A percentile compares a stretch with the other conserved stretches of the same genome.
phyloP scores from a whole-genome alignment of 345 rosid species.

The Hibiscus trionum region DNA sequence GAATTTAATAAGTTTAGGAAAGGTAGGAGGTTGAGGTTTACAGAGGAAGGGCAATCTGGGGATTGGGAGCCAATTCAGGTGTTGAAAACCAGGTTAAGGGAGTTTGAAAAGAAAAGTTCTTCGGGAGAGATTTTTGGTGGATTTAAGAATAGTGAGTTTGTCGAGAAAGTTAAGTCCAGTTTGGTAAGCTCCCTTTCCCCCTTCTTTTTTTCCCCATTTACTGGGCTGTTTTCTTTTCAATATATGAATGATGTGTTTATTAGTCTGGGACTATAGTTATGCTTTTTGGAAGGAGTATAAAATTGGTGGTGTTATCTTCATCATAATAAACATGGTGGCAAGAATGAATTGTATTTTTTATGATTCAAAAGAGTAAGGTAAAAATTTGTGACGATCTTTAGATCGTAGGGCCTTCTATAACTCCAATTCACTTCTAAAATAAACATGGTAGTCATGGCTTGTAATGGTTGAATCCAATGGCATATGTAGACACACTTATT shows the following conservation, averaged over 20 bases:
- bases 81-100: constrained; percentile 58
- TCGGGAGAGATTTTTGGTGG: constrained; percentile 57
- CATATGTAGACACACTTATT: neutral
- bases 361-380: neutral
- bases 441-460: neutral
- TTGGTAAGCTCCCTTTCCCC: constrained; percentile 43
- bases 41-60: constrained; percentile 43
- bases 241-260: neutral
- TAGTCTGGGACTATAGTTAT: neutral
- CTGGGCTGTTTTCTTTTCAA: neutral
- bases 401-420: neutral
- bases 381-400: neutral
- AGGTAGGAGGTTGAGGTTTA: constrained; percentile 39
- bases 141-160: constrained; percentile 60
- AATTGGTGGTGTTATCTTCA: neutral
- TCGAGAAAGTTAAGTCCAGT: constrained; percentile 81
- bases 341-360: neutral
- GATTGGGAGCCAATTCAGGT: constrained; percentile 82
- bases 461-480: neutral
- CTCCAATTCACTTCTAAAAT: neutral
- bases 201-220: neutral
- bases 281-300: neutral
- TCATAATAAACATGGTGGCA: neutral
- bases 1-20: constrained; percentile 43
- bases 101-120: constrained; percentile 67